These are phyloP conservation scores for Cnidoscolus chayamansa DNA, from an alignment of 441 rosid genomes.

Conservation along the genomic window DNA sequence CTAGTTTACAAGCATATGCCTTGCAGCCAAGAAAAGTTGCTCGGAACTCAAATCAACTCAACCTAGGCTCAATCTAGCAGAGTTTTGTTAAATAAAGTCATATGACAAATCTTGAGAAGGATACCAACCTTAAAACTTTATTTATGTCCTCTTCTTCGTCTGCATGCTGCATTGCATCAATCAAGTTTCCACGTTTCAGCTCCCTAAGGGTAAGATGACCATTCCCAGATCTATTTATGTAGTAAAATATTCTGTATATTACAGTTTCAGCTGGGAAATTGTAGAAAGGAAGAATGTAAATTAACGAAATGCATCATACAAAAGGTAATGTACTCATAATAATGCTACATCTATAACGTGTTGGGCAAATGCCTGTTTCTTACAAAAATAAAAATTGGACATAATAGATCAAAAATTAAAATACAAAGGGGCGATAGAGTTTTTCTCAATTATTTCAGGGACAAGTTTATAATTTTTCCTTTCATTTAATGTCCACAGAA, in stretches of 20 bases:
- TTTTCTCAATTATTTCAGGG: no score
- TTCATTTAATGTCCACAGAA: background rate
- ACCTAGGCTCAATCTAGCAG: background rate
- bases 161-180: slow-evolving; percentile 85
- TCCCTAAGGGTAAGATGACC: slow-evolving; percentile 86
- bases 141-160: slow-evolving; percentile 99
- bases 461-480: no score
- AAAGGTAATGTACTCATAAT: background rate
- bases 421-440: no score
- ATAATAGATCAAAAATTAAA: no score
- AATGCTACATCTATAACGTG: background rate
- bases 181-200: slow-evolving; percentile 81
- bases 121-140: slow-evolving; percentile 84
- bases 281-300: slow-evolving; percentile 16
- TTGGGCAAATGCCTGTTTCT: no score
- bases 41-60: slow-evolving; percentile 1
- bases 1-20: background rate
- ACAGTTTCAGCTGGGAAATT: slow-evolving; percentile 91
- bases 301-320: slow-evolving; percentile 16
- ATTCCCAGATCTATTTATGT: slow-evolving; percentile 84
- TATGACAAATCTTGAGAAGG: slow-evolving; percentile 14
- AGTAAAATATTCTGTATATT: slow-evolving; percentile 91
- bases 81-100: background rate
- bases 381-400: no score
- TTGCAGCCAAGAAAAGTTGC: background rate